phyloP scores from a whole-genome alignment of 768 basidiomycete species.

The Lentinula detonsa region DNA sequence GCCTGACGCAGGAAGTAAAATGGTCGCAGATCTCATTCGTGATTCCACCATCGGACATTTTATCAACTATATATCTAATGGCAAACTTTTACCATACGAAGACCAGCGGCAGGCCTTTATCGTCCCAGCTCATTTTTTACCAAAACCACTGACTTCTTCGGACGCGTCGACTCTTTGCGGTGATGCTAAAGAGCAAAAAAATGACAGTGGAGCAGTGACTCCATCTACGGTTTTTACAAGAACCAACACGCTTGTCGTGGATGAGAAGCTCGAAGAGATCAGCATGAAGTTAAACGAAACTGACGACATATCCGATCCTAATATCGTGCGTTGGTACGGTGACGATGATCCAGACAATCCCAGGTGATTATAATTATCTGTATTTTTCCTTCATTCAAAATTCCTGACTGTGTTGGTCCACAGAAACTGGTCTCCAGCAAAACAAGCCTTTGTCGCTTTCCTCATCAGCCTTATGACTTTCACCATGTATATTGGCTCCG shows the following conservation, averaged over 20 bases:
- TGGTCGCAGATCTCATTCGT: constrained; percentile 11
- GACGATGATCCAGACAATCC: constrained; percentile 20
- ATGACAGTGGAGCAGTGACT: neutral
- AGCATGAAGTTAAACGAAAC: neutral
- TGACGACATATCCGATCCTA: constrained; percentile 7
- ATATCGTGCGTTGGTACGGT: constrained; percentile 20
- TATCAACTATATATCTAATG: constrained; percentile 9
- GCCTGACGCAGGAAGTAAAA: constrained; percentile 14
- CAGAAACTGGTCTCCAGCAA: constrained; percentile 24
- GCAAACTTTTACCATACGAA: constrained; percentile 8
- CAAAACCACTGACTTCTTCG: neutral
- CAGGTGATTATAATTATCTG: neutral
- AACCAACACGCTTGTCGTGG: neutral
- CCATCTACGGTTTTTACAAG: neutral
- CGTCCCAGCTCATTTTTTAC: constrained; percentile 3
- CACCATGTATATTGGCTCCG: constrained; percentile 27
- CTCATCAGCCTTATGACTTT: constrained; percentile 26
- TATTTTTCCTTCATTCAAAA: neutral
- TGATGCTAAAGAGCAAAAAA: neutral
- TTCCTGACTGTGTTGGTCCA: constrained; percentile 6
- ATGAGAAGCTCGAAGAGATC: neutral
- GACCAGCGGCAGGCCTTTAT: constrained; percentile 6
- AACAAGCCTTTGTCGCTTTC: constrained; percentile 22
- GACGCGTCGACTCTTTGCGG: constrained; percentile 7
- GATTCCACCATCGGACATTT: constrained; percentile 11